These are phyloP conservation scores for Rhododendron molle DNA, from an alignment of 148 eudicot genomes.

Conservation along the genomic window DNA sequence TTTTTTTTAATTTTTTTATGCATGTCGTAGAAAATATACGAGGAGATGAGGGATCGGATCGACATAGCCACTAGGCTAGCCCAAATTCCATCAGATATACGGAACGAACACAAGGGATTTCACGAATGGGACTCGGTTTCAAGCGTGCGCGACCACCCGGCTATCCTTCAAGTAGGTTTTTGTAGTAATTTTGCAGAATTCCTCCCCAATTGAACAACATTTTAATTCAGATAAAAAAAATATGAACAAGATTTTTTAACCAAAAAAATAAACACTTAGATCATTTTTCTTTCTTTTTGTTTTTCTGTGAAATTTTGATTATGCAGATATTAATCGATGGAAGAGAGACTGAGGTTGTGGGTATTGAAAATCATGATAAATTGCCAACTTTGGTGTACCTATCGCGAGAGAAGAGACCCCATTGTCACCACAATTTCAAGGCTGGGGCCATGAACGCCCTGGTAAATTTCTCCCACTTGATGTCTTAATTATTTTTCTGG, in stretches of 20 bases:
- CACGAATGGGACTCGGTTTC: slow-evolving; percentile 17
- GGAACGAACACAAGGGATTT: slow-evolving; percentile 16
- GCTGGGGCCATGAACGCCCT: slow-evolving; percentile 15
- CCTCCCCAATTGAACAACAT: not conserved
- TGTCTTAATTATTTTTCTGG: too few relatives aligned
- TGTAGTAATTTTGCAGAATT: not conserved
- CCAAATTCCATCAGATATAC: slow-evolving; percentile 7
- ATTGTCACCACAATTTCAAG: slow-evolving; percentile 13
- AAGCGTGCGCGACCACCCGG: slow-evolving; percentile 14
- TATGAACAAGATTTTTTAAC: too few relatives aligned
- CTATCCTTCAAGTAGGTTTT: slow-evolving; percentile 24
- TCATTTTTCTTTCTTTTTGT: too few relatives aligned
- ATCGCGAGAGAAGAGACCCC: slow-evolving; percentile 16
- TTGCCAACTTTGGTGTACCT: slow-evolving; percentile 16
- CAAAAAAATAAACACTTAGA: not conserved
- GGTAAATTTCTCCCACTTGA: not conserved
- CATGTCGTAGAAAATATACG: slow-evolving; percentile 10
- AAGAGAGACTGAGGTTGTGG: not conserved
- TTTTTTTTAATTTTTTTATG: too few relatives aligned
- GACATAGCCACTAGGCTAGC: slow-evolving; percentile 5
- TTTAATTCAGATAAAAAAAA: too few relatives aligned
- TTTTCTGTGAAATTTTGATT: not conserved
- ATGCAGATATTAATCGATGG: slow-evolving; percentile 12
- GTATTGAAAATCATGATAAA: not conserved
- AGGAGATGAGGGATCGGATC: slow-evolving; percentile 21